These are phyloP conservation scores for Hypomyces rosellus DNA, from an alignment of 2,329 filamentous ascomycete species.

Conservation along the genomic window DNA sequence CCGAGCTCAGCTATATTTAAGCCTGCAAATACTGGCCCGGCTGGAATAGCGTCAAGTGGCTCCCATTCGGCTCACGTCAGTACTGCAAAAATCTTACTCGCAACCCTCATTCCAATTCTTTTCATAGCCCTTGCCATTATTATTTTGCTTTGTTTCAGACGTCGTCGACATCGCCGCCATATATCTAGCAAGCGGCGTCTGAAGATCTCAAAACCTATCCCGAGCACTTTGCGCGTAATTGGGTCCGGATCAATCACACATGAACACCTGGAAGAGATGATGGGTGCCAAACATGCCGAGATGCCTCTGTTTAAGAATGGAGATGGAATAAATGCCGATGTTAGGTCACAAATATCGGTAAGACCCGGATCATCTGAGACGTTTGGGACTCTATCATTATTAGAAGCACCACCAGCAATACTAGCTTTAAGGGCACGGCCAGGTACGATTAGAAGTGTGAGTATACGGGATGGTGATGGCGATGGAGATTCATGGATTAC, in stretches of 20 bases:
- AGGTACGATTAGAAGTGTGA: constrained; percentile 15
- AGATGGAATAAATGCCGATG: constrained; percentile 20
- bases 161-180: constrained; percentile 24
- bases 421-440: constrained; percentile 20
- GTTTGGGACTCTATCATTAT: constrained; percentile 17
- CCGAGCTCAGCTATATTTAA: constrained; percentile 19
- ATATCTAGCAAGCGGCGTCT: constrained; percentile 23
- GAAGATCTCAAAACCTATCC: constrained; percentile 29
- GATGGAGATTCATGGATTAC: constrained; percentile 30
- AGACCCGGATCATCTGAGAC: constrained; percentile 22
- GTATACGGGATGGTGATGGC: constrained; percentile 18
- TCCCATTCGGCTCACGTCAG: constrained; percentile 18
- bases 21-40: constrained; percentile 18
- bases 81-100: constrained; percentile 34
- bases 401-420: constrained; percentile 19
- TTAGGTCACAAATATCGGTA: constrained; percentile 18
- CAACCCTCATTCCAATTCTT: constrained; percentile 38
- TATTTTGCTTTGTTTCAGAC: constrained; percentile 28
- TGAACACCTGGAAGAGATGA: constrained; percentile 17
- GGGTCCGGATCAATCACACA: constrained; percentile 20
- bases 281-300: constrained; percentile 10
- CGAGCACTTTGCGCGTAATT: constrained; percentile 22
- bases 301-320: constrained; percentile 14
- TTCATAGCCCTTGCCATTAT: constrained; percentile 27
- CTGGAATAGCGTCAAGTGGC: constrained; percentile 10